Conservation (phyloP, 768 basidiomycete genomes). For the Pholiota microspora region DNA sequence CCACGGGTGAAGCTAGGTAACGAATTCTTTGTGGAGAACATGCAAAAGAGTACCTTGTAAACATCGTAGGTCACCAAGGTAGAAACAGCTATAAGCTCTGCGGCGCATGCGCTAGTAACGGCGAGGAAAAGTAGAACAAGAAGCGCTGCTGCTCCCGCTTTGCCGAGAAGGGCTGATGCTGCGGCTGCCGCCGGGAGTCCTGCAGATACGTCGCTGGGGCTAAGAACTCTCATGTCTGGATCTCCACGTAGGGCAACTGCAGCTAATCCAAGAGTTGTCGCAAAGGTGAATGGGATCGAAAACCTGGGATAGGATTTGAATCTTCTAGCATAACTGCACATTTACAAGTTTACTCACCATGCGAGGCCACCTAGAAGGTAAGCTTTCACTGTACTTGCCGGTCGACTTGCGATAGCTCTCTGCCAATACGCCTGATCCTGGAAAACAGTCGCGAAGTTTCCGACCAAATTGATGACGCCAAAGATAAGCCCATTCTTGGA, state of each 20-base stretch:
- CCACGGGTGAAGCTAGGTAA: not conserved
- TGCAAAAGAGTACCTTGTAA: conserved; percentile 56
- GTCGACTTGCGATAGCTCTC: conserved; percentile 84
- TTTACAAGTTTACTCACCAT: conserved; percentile 43
- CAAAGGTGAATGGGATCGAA: conserved; percentile 82
- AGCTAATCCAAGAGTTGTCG: conserved; percentile 84
- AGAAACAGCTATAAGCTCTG: conserved; percentile 91
- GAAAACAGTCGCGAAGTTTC: conserved; percentile 68
- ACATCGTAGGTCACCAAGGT: conserved; percentile 82
- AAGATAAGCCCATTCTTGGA: conserved; percentile 77
- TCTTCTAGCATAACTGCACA: not conserved
- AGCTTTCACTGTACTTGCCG: conserved; percentile 82
- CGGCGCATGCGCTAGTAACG: conserved; percentile 73
- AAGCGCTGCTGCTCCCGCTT: conserved; percentile 76
- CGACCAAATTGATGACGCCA: conserved; percentile 84
- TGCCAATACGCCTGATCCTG: conserved; percentile 86
- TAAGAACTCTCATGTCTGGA: conserved; percentile 46
- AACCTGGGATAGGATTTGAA: conserved; percentile 33
- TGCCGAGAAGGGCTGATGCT: conserved; percentile 77
- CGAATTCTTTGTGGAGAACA: conserved; percentile 18
- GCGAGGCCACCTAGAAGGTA: conserved; percentile 87
- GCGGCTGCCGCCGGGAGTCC: conserved; percentile 86
- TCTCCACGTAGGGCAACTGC: conserved; percentile 77
- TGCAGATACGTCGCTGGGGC: conserved; percentile 71
- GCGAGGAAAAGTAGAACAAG: conserved; percentile 87